Base-by-base conservation (phyloP, 2,329 filamentous ascomycete genomes). In the Penicillium sp. region DNA sequence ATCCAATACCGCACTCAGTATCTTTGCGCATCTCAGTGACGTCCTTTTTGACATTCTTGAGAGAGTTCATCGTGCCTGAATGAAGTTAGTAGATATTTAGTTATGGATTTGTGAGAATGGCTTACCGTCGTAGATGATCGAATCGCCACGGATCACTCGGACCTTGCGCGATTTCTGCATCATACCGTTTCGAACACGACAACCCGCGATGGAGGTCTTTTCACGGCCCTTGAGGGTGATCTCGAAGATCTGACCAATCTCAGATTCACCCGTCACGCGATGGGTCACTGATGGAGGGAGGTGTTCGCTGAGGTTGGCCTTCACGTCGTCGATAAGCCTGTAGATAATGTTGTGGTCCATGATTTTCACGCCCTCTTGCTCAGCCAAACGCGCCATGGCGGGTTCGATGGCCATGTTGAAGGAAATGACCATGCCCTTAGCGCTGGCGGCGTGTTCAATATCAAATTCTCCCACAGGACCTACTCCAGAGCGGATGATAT, bases 31-130 rank as follows among this genome's bases (percentile, higher is more conserved):
- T 94, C 67, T 96, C 90, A 39, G 79, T 78, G 24, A 94, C 89
- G 59, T 97, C 90, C 70, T 95, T 95, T 80, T 97, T 97, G 70
- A 89, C 85, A 65, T 95, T 89, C 76, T 94, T 97, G 52, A 99
- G 84, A 1, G 90, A 90, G 15, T 84, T 81, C 36, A 97, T 83
- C 45, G 81, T 81, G 59, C 92, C 93, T 96, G 15, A 50, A 32
- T 24, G 6, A 26, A 33, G 41, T 58, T 48, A 61, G 52, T 46
- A 24, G 27, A 17, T 13, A 30, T 8, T 49, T 37, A 7, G 13
- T 7, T 15, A 9, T 27, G 20, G 15, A 20, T 27, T 40, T 3
- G 12, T 27, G 13, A 18, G 41, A 18, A 9, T 44, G 26, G 63
- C 88, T 76, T 79, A 95, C 93, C 93, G 70, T 95, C 87, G 68